These are phyloP conservation scores for Lagenidium giganteum DNA, from an alignment of 352 stramenopile genomes.

Conservation along the genomic window DNA sequence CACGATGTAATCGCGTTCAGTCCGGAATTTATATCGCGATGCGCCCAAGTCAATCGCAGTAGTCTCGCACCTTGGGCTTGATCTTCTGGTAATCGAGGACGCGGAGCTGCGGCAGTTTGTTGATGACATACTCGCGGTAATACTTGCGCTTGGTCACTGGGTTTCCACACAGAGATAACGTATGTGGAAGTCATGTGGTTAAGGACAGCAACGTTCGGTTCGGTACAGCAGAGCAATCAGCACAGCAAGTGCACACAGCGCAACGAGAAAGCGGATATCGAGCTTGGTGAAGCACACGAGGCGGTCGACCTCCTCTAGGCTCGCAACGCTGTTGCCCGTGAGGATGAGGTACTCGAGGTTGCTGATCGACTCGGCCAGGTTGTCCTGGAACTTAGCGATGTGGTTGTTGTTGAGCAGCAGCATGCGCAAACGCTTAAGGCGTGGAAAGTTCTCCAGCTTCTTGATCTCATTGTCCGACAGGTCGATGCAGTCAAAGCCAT, in stretches of 20 bases:
- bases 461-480: slow-evolving; percentile 95
- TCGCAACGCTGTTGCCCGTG: slow-evolving; percentile 84
- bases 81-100: slow-evolving; percentile 87
- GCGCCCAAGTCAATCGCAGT: slow-evolving; percentile 1
- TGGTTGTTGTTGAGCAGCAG: slow-evolving; percentile 92
- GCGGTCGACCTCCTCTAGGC: slow-evolving; percentile 80
- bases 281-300: slow-evolving; percentile 79
- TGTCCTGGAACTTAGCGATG: slow-evolving; percentile 81
- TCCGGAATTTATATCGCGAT: too few species aligned
- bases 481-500: slow-evolving; percentile 93
- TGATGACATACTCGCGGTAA: slow-evolving; percentile 92
- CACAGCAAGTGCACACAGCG: too few species aligned
- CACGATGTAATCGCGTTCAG: too few species aligned
- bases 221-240: too few species aligned
- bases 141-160: slow-evolving; percentile 86
- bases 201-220: too few species aligned
- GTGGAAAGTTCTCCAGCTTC: slow-evolving; percentile 93
- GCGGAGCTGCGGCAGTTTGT: slow-evolving; percentile 81
- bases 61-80: slow-evolving; percentile 47
- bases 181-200: too few species aligned
- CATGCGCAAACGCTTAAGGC: slow-evolving; percentile 82
- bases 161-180: slow-evolving; percentile 84
- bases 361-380: slow-evolving; percentile 66
- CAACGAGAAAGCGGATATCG: too few species aligned
- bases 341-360: slow-evolving; percentile 89